Evolutionary conservation across 2,329 filamentous ascomycete genomes (phyloP).

Genomic region (Epichloe brachyelytri): DNA sequence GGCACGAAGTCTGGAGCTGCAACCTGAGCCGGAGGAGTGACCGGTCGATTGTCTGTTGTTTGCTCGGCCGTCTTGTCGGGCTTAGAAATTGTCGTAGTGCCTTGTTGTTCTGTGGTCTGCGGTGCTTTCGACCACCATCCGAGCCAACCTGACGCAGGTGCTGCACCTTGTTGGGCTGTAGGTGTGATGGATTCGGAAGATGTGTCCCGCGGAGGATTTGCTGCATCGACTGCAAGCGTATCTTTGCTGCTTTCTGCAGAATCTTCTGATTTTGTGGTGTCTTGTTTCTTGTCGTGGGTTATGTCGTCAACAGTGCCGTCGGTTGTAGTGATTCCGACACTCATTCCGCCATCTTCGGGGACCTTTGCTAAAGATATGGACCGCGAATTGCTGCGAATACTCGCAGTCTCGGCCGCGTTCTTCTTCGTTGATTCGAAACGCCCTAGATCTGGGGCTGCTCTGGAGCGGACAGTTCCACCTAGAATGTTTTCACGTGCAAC

Average conservation of each 20-base stretch:
- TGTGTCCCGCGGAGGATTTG: background rate
- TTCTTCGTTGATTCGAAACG: slow-evolving; percentile 31
- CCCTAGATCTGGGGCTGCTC: slow-evolving; percentile 33
- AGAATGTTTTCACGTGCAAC: slow-evolving; percentile 48
- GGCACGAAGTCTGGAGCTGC: slow-evolving; percentile 8
- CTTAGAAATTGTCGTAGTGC: slow-evolving; percentile 7
- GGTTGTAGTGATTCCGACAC: background rate
- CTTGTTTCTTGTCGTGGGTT: slow-evolving; percentile 1
- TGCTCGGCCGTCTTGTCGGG: slow-evolving; percentile 5
- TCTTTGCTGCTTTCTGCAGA: background rate
- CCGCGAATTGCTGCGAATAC: slow-evolving; percentile 16
- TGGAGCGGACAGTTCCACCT: slow-evolving; percentile 38
- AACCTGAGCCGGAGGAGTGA: slow-evolving; percentile 13
- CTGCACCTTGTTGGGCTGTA: slow-evolving; percentile 4
- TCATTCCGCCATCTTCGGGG: slow-evolving; percentile 11
- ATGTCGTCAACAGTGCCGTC: background rate
- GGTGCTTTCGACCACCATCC: slow-evolving; percentile 33
- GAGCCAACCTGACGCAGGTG: slow-evolving; percentile 37
- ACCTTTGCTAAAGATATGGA: slow-evolving; percentile 14
- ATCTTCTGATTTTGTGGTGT: slow-evolving; percentile 2
- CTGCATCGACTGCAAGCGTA: background rate
- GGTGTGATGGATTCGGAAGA: background rate
- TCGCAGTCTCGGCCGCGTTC: slow-evolving; percentile 21
- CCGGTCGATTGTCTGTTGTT: slow-evolving; percentile 9
- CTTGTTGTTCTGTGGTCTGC: slow-evolving; percentile 9